Percentiles rank a stretch among this genome's conserved stretches.
Evolutionary conservation across 1,284 basidiomycete genomes (phyloP).

Genomic region (Anthracocystis panici-leucophaei): DNA sequence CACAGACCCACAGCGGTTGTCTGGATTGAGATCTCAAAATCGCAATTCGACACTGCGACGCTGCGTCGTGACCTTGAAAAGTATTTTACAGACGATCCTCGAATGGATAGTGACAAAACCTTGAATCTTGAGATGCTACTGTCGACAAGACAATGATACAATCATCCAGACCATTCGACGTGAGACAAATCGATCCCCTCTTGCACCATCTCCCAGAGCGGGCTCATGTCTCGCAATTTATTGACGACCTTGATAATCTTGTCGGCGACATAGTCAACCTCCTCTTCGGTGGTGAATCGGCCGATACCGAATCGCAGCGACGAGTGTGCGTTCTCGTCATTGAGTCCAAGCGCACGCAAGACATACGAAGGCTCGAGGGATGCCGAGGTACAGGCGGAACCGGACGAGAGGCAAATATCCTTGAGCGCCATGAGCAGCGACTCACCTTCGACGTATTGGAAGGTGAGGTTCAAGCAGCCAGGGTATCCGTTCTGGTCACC

Average conservation of each 20-base stretch:
- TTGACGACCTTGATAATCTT: slow-evolving; percentile 89
- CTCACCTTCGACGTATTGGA: slow-evolving; percentile 97
- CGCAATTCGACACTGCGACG: too few species aligned
- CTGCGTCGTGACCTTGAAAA: too few species aligned
- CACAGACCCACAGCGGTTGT: too few species aligned
- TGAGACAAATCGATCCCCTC: slow-evolving; percentile 89
- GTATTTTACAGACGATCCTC: too few species aligned
- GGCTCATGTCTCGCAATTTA: slow-evolving; percentile 78
- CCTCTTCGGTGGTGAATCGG: slow-evolving; percentile 96
- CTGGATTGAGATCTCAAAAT: too few species aligned
- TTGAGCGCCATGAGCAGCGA: slow-evolving; percentile 98
- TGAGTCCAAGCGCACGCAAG: slow-evolving; percentile 88
- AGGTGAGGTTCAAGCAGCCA: slow-evolving; percentile 89
- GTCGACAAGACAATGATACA: background rate
- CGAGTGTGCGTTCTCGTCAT: slow-evolving; percentile 99
- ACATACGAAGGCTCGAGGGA: slow-evolving; percentile 99
- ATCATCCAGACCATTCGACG: slow-evolving; percentile 83
- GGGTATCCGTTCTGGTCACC: slow-evolving; percentile 80
- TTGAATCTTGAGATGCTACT: too few species aligned
- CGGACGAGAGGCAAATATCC: slow-evolving; percentile 95
- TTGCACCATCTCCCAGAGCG: slow-evolving; percentile 69
- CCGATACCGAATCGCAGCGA: slow-evolving; percentile 97
- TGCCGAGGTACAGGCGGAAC: slow-evolving; percentile 97
- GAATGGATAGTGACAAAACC: too few species aligned
- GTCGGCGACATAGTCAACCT: slow-evolving; percentile 92